phyloP scores from a whole-genome alignment of 208 protist genomes.

The Tritrichomonas musculus region DNA sequence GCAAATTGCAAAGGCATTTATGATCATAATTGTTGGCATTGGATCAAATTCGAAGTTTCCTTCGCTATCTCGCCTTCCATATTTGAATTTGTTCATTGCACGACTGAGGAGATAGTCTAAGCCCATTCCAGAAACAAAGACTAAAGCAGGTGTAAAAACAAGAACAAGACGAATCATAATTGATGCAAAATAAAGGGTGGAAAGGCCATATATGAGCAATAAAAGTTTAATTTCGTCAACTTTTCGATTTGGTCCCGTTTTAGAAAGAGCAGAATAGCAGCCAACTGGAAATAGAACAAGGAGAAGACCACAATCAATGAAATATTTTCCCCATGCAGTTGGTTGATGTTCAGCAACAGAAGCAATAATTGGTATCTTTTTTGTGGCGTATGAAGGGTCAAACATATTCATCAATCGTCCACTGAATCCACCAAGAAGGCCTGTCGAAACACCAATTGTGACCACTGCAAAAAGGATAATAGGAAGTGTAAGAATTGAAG shows the following conservation, averaged over 20 bases:
- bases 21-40: too few relatives aligned
- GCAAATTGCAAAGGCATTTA: neutral
- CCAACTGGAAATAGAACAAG: slow-evolving; percentile 70
- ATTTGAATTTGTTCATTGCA: neutral
- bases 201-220: slow-evolving; percentile 45
- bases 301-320: slow-evolving; percentile 76
- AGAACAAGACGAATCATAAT: slow-evolving; percentile 78
- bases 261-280: slow-evolving; percentile 71
- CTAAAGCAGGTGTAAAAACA: slow-evolving; percentile 68
- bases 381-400: neutral
- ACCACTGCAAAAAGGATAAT: neutral
- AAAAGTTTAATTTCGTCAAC: slow-evolving; percentile 69
- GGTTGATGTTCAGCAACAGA: slow-evolving; percentile 87
- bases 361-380: slow-evolving; percentile 79
- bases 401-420: neutral
- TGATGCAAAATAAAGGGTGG: slow-evolving; percentile 40
- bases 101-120: slow-evolving; percentile 43
- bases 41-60: too few relatives aligned
- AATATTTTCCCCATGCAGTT: slow-evolving; percentile 77
- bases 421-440: neutral
- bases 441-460: neutral
- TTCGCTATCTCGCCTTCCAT: too few relatives aligned
- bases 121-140: slow-evolving; percentile 63
- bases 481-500: neutral
- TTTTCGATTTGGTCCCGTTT: slow-evolving; percentile 56